These are phyloP conservation scores for Tieghemiomyces parasiticus DNA, from an alignment of 192 early-diverging fungal genomes.

Conservation along the genomic window DNA sequence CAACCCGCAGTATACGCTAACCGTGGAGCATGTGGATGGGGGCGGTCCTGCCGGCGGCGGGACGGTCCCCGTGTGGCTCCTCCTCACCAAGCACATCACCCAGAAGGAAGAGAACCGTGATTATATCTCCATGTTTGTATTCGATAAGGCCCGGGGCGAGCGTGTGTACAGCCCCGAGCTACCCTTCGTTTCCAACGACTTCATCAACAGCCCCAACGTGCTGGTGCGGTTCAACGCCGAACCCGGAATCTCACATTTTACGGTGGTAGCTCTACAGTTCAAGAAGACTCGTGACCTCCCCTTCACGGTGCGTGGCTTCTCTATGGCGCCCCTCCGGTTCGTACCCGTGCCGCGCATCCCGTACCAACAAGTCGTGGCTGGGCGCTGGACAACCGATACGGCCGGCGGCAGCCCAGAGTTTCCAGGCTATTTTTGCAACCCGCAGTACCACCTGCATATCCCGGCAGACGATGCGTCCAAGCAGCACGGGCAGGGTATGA, in stretches of 20 bases:
- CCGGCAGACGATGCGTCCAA: constrained; percentile 12
- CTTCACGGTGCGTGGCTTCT: constrained; percentile 60
- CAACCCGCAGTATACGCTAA: constrained; percentile 72
- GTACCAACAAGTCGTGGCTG: constrained; percentile 29
- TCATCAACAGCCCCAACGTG: constrained; percentile 78
- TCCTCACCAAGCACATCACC: constrained; percentile 73
- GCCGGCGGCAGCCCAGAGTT: constrained; percentile 62
- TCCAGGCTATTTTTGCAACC: constrained; percentile 59
- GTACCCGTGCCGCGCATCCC: constrained; percentile 31
- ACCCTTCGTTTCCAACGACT: constrained; percentile 53
- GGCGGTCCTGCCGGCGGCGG: constrained; percentile 3
- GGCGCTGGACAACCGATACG: constrained; percentile 55
- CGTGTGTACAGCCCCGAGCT: constrained; percentile 50
- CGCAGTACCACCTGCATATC: constrained; percentile 56
- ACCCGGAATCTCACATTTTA: constrained; percentile 39
- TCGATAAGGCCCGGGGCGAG: constrained; percentile 44
- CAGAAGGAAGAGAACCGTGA: constrained; percentile 72
- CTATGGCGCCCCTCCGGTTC: constrained; percentile 44
- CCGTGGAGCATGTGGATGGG: constrained; percentile 16
- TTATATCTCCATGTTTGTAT: constrained; percentile 79
- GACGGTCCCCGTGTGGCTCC: constrained; percentile 49
- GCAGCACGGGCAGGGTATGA: constrained; percentile 16
- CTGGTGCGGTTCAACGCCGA: constrained; percentile 30
- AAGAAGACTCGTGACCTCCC: constrained; percentile 50
- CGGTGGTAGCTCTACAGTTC: constrained; percentile 70